Percentiles rank a stretch among this genome's conserved stretches.
Conservation (phyloP, 495 filamentous ascomycete species). For the Baudoinia panamericana region DNA sequence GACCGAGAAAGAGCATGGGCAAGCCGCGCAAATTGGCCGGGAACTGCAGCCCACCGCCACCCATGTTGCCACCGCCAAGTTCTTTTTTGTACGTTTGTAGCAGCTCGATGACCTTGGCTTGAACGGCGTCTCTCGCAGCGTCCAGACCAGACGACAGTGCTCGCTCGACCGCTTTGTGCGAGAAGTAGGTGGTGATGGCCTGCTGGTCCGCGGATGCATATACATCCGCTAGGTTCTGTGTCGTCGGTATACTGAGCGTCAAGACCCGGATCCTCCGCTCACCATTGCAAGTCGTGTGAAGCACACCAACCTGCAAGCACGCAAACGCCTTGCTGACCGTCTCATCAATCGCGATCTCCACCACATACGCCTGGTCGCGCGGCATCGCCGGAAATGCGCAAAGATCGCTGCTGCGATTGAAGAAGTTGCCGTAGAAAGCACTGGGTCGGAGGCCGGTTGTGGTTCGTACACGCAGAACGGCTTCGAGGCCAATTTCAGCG, state of each 20-base stretch:
- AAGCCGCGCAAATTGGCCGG: slow-evolving; percentile 79
- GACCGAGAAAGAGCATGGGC: slow-evolving; percentile 76
- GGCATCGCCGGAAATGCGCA: slow-evolving; percentile 97
- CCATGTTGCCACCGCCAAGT: slow-evolving; percentile 87
- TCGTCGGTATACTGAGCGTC: slow-evolving; percentile 87
- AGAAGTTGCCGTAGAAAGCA: slow-evolving; percentile 98
- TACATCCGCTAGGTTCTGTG: slow-evolving; percentile 73
- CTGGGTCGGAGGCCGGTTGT: slow-evolving; percentile 93
- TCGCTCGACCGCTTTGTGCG: slow-evolving; percentile 92
- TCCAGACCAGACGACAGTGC: slow-evolving; percentile 76
- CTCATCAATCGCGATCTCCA: slow-evolving; percentile 97
- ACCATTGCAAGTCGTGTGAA: slow-evolving; percentile 96
- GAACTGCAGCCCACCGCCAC: slow-evolving; percentile 83
- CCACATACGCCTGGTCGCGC: slow-evolving; percentile 94
- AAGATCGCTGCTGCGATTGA: slow-evolving; percentile 92
- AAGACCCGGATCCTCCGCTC: slow-evolving; percentile 88
- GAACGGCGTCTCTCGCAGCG: slow-evolving; percentile 75
- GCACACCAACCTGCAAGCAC: slow-evolving; percentile 89
- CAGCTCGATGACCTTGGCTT: slow-evolving; percentile 83
- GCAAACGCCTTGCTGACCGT: slow-evolving; percentile 83
- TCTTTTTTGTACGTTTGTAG: slow-evolving; percentile 94
- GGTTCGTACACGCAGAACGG: slow-evolving; percentile 85
- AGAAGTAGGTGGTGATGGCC: slow-evolving; percentile 87
- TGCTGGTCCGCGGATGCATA: slow-evolving; percentile 92
- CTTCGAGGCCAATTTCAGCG: slow-evolving; percentile 89